Conservation (phyloP, 2,329 filamentous ascomycete genomes). For the Fusarium clavum region DNA sequence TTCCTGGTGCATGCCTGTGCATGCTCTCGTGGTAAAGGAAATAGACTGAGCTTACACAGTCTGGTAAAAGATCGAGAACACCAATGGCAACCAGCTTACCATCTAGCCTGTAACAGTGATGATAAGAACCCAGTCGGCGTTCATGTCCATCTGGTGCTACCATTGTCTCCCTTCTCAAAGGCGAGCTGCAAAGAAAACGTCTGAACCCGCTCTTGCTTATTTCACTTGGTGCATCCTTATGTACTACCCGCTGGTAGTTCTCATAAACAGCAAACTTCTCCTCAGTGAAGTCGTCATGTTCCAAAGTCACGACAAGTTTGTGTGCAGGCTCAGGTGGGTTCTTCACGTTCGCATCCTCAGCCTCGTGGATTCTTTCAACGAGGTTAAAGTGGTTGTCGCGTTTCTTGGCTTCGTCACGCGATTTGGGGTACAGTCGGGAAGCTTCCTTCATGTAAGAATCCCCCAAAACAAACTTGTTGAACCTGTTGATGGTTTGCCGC, state of each 20-base stretch:
- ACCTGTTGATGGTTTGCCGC: slow-evolving; percentile 79
- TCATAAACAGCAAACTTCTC: slow-evolving; percentile 80
- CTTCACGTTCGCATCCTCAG: slow-evolving; percentile 67
- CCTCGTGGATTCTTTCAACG: slow-evolving; percentile 74
- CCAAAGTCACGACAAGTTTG: slow-evolving; percentile 75
- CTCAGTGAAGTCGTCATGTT: slow-evolving; percentile 75
- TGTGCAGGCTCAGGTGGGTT: slow-evolving; percentile 74
- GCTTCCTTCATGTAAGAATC: slow-evolving; percentile 74
- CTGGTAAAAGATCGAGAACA: slow-evolving; percentile 80
- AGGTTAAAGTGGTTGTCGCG: slow-evolving; percentile 77
- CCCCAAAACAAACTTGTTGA: slow-evolving; percentile 78
- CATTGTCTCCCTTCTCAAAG: slow-evolving; percentile 63
- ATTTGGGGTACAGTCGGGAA: slow-evolving; percentile 72
- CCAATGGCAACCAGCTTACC: slow-evolving; percentile 80
- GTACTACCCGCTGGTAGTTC: slow-evolving; percentile 80
- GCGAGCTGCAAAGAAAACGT: slow-evolving; percentile 79
- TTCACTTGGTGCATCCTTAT: slow-evolving; percentile 71
- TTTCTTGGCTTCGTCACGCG: slow-evolving; percentile 72
- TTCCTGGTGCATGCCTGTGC: slow-evolving; percentile 76
- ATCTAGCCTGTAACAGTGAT: slow-evolving; percentile 85
- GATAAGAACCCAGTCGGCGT: slow-evolving; percentile 75
- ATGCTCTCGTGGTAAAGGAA: slow-evolving; percentile 84
- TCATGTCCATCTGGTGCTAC: slow-evolving; percentile 61
- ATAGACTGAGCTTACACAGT: slow-evolving; percentile 84
- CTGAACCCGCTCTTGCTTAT: slow-evolving; percentile 73